phyloP scores from a whole-genome alignment of 2,329 filamentous ascomycete genomes.

The Phyllosticta citriasiana region DNA sequence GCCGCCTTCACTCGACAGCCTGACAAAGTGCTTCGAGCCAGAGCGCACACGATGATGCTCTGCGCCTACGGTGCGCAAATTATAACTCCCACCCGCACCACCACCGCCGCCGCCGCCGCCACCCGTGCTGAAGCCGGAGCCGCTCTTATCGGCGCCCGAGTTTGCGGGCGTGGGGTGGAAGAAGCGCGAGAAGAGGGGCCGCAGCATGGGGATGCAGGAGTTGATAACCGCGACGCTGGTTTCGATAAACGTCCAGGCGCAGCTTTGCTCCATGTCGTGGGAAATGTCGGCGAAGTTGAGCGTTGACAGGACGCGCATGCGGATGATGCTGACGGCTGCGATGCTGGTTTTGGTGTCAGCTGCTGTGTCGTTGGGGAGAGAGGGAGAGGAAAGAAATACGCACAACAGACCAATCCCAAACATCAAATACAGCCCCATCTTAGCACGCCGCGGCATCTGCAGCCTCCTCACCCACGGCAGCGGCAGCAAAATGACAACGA shows the following conservation, averaged over 20 bases:
- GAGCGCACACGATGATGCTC: not conserved
- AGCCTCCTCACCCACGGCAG: not conserved
- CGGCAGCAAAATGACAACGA: not conserved
- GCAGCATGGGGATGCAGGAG: not conserved
- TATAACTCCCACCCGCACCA: not conserved
- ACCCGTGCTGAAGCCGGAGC: not conserved
- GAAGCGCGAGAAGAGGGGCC: not conserved
- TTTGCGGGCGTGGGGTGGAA: not conserved
- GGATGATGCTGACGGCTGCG: not conserved
- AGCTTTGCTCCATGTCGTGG: not conserved
- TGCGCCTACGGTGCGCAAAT: not conserved
- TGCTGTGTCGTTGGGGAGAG: not conserved
- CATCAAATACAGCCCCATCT: conserved; percentile 3
- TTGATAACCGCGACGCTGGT: not conserved
- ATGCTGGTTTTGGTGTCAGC: not conserved
- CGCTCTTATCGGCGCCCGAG: not conserved
- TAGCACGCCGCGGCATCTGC: conserved; percentile 3
- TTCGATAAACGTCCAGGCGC: not conserved
- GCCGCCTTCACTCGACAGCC: not conserved
- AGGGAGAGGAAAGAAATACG: not conserved
- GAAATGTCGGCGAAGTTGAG: not conserved
- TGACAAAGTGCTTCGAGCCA: not conserved
- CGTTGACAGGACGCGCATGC: not conserved
- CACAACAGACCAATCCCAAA: conserved; percentile 9
- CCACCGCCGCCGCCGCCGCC: not conserved